A percentile compares a stretch with the other conserved stretches of the same genome.
Conservation (phyloP, 208 protist genomes). For the Leishmania tropica region DNA sequence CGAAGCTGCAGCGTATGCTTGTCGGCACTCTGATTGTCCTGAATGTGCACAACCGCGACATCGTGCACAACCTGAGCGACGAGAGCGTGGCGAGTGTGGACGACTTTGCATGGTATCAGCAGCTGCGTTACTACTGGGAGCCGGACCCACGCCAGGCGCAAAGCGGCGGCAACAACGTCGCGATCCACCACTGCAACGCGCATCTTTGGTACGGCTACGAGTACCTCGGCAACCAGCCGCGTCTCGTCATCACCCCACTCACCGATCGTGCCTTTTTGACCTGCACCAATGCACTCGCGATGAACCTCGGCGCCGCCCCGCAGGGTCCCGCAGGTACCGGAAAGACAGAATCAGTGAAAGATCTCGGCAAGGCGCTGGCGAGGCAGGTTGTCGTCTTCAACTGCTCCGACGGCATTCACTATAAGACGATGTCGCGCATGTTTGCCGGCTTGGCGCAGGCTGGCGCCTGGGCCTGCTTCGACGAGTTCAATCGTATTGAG, state of each 20-base stretch:
- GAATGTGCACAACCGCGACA: conserved; percentile 96
- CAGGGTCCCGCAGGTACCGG: conserved; percentile 97
- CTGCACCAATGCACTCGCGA: conserved; percentile 94
- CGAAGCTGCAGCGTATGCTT: conserved; percentile 89
- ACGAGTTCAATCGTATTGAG: conserved; percentile 98
- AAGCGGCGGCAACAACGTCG: conserved; percentile 76
- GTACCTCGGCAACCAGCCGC: conserved; percentile 95
- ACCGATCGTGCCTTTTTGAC: conserved; percentile 96
- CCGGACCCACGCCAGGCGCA: conserved; percentile 33
- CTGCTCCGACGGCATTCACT: conserved; percentile 97
- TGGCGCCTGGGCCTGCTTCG: conserved; percentile 97
- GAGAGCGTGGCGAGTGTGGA: conserved; percentile 46
- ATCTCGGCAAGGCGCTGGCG: conserved; percentile 92
- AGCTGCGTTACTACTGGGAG: conserved; percentile 97
- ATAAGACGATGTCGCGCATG: conserved; percentile 96
- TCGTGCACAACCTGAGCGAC: conserved; percentile 82
- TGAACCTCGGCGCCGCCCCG: conserved; percentile 94
- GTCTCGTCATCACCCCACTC: conserved; percentile 97
- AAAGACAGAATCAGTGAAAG: conserved; percentile 98
- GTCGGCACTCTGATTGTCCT: conserved; percentile 96
- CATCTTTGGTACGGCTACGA: conserved; percentile 96
- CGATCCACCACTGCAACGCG: conserved; percentile 90
- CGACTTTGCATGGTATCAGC: conserved; percentile 95
- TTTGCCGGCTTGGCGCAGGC: conserved; percentile 96
- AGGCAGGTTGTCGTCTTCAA: conserved; percentile 96